Conservation (phyloP, 2,329 filamentous ascomycete species). For the Botrytis sinoallii region DNA sequence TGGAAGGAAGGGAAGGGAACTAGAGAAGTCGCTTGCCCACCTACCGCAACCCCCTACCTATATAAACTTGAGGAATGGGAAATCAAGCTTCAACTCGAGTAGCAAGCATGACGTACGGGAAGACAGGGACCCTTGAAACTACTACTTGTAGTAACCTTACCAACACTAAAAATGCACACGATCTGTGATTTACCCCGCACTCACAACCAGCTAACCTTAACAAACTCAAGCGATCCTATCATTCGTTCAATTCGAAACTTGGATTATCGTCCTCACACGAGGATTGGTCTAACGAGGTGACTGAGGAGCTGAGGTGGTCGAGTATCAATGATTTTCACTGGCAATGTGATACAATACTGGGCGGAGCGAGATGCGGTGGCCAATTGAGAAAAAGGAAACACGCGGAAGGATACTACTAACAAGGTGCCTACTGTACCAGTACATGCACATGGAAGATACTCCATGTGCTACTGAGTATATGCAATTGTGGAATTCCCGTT, state of each 20-base stretch:
- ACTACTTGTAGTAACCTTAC: too few species aligned
- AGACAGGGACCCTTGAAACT: constrained; percentile 1
- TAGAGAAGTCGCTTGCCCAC: not conserved
- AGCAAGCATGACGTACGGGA: constrained; percentile 8
- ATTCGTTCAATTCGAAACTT: not conserved
- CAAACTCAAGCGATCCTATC: not conserved
- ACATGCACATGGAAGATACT: not conserved
- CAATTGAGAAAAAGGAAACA: not conserved
- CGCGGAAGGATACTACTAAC: not conserved
- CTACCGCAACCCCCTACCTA: not conserved
- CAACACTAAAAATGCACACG: not conserved
- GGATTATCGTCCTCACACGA: not conserved
- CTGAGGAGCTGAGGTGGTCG: not conserved
- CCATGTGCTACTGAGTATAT: not conserved
- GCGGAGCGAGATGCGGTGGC: not conserved
- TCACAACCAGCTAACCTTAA: not conserved
- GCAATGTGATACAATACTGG: not conserved
- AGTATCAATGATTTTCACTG: not conserved
- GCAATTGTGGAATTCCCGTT: not conserved
- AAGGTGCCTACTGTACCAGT: not conserved
- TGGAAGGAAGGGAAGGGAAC: not conserved
- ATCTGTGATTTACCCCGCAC: not conserved
- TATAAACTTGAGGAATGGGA: not conserved
- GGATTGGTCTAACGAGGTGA: not conserved
- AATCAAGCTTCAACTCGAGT: constrained; percentile 5